Evolutionary conservation across 2,329 filamentous ascomycete species (phyloP), one percentile per base, ranked within the genome.

Genomic region (Diaporthe vexans): DNA sequence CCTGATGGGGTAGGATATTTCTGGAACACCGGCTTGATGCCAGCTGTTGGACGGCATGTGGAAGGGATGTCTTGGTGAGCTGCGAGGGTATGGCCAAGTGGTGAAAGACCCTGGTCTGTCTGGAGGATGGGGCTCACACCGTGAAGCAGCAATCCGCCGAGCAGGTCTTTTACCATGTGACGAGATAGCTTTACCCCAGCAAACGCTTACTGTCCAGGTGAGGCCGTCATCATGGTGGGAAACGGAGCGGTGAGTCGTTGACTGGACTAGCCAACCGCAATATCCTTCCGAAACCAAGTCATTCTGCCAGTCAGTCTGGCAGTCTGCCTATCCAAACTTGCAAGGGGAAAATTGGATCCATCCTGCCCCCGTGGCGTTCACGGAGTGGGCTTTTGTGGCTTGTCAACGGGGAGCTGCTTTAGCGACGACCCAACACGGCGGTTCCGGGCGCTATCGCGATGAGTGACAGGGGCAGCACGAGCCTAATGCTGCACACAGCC

Each of bases 401-500:
- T 68, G n/a, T 51, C 48, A 17, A 68, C 63, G 63, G 63, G 48
- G 63, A 68, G 63, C 63, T 68, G 63, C 63, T 40, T 68, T 68
- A 68, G 63, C 63, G 48, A 68, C 63, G 63, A 68, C 63, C 63
- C 63, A 68, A 68, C 63, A 54, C 63, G 63, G 63, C 48, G 63
- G 63, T 54, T 40, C 63, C 63, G 63, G 48, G 48, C 33, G 63
- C 63, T 68, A 54, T 68, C 33, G 63, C 63, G 48, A 68, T 68
- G 48, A 48, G 48, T n/a, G 48, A 54, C 63, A 68, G 63, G 63
- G 63, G 48, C 63, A 40, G 63, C 63, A 68, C 63, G 63, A 68
- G 63, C 63, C 63, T 68, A 68, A 40, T 68, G 63, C 63, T 68
- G 63, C 63, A 68, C 63, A 68, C 63, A 68, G 63, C 63, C 63